A percentile compares a stretch with the other conserved stretches of the same genome.
Conservation (phyloP, 2,329 filamentous ascomycete species). For the Penicillium sclerotiorum region DNA sequence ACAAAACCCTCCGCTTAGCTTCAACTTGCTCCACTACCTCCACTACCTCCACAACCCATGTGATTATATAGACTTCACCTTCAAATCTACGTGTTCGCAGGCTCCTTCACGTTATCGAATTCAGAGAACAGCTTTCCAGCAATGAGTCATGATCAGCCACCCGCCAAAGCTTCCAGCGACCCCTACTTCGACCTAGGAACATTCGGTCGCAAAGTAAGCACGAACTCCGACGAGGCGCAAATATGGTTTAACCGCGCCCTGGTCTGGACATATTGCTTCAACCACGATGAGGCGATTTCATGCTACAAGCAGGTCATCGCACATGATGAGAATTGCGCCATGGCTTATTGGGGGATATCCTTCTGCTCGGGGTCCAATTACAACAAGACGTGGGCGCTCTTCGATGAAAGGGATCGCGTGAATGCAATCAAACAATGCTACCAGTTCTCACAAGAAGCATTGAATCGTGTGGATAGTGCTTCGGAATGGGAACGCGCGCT, state of each 20-base stretch:
- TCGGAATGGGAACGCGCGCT: conserved; percentile 27
- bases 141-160: not conserved
- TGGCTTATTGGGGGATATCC: conserved; percentile 33
- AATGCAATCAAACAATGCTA: conserved; percentile 21
- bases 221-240: conserved; percentile 30
- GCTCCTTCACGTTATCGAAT: too few species aligned
- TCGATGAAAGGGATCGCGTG: conserved; percentile 15
- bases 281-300: conserved; percentile 37
- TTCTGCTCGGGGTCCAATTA: conserved; percentile 26
- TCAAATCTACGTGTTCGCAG: conserved; percentile 1
- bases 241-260: conserved; percentile 37
- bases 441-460: conserved; percentile 15
- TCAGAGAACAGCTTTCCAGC: not conserved
- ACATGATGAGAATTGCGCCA: conserved; percentile 32
- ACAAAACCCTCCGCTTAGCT: conserved; percentile 19
- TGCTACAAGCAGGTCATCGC: conserved; percentile 35
- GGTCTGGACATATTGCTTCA: conserved; percentile 39
- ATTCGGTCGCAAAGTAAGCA: conserved; percentile 37
- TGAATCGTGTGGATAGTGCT: conserved; percentile 9
- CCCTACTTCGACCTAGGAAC: conserved; percentile 34
- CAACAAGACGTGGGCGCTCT: conserved; percentile 25
- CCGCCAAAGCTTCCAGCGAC: conserved; percentile 16
- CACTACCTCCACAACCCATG: too few species aligned
- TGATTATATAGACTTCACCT: conserved; percentile 2
- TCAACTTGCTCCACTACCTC: too few species aligned